phyloP scores from a whole-genome alignment of 306 rosid genomes.

The Lathyrus sativus region DNA sequence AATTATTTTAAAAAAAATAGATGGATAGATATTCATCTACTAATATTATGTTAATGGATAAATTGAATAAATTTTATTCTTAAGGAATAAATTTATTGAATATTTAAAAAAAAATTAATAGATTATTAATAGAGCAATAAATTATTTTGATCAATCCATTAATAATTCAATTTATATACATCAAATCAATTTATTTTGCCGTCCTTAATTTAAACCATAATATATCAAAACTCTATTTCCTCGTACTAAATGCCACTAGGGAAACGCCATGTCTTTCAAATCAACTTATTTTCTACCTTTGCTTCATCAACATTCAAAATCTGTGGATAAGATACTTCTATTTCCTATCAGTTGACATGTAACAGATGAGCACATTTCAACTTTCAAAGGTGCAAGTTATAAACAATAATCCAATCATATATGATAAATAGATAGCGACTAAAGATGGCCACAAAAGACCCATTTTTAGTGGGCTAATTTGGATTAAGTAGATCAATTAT shows the following conservation, averaged over 20 bases:
- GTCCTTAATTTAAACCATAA: too few species aligned
- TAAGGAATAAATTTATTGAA: too few species aligned
- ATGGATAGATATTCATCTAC: too few species aligned
- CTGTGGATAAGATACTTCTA: background rate
- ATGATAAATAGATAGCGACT: background rate
- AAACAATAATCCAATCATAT: background rate
- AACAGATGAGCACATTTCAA: background rate
- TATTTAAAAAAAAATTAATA: too few species aligned
- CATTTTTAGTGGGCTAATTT: background rate
- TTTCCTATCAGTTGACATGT: background rate
- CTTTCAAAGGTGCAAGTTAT: constrained; percentile 1
- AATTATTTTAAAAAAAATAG: too few species aligned
- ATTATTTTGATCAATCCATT: too few species aligned
- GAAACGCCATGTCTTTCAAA: background rate
- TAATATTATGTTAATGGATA: too few species aligned
- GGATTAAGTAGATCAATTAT: background rate
- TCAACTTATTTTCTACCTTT: background rate
- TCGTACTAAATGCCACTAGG: background rate
- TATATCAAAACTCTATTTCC: too few species aligned
- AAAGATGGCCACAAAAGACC: background rate
- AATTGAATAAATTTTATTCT: too few species aligned
- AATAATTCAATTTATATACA: too few species aligned
- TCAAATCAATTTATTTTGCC: too few species aligned
- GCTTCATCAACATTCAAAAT: background rate
- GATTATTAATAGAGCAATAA: too few species aligned